phyloP scores from a whole-genome alignment of 1,284 basidiomycete genomes.

The Ceratobasidium sp. region DNA sequence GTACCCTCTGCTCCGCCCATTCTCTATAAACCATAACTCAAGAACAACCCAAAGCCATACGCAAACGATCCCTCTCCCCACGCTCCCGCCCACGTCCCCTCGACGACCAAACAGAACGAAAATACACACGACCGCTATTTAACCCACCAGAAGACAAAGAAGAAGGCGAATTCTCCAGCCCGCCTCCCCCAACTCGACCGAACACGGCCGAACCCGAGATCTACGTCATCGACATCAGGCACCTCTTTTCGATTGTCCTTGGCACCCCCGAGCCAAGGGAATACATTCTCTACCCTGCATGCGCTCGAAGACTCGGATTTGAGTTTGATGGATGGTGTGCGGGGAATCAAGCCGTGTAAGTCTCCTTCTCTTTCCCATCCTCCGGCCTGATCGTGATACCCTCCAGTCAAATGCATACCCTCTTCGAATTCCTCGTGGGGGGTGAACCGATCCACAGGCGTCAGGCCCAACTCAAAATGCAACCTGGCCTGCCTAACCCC shows the following conservation, averaged over 20 bases:
- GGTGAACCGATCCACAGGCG: constrained; percentile 3
- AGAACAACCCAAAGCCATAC: background rate
- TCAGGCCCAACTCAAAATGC: background rate
- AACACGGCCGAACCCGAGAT: background rate
- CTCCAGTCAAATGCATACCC: constrained; percentile 6
- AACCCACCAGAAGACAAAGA: constrained; percentile 4
- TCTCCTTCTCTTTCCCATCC: background rate
- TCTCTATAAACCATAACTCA: background rate
- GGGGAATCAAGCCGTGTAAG: constrained; percentile 25
- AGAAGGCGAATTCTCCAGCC: background rate
- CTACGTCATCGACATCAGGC: background rate
- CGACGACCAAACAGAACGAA: background rate
- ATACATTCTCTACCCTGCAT: constrained; percentile 7
- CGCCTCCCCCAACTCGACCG: background rate
- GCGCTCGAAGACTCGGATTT: constrained; percentile 8
- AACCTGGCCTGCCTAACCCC: background rate
- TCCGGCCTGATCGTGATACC: background rate
- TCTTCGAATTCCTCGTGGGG: constrained; percentile 2
- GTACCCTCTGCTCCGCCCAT: background rate
- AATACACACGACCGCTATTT: constrained; percentile 7
- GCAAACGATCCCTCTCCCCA: constrained; percentile 24
- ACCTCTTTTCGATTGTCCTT: background rate
- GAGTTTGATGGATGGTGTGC: constrained; percentile 30
- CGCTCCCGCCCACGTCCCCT: constrained; percentile 17
- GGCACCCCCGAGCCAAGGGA: background rate